Evolutionary conservation across 257 asterid species (phyloP).

Genomic region (Anisodus acutangulus): DNA sequence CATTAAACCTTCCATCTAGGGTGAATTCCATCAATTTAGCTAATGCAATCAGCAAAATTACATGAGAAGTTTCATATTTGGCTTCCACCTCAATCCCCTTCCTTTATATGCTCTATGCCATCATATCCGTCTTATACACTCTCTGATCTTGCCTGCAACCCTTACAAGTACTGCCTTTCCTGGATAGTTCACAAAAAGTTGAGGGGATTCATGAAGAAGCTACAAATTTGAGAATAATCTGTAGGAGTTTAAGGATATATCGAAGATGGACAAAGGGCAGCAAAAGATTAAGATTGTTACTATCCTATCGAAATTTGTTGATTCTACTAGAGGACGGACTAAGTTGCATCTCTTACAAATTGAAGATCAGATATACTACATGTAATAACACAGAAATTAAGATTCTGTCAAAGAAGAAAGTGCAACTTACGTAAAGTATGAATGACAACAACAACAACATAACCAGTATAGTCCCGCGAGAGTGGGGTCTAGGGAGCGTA

Average conservation of each 20-base stretch:
- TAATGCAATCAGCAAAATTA: background rate
- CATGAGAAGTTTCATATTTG: background rate
- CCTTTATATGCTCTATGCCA: background rate
- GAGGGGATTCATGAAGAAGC: background rate
- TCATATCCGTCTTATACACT: background rate
- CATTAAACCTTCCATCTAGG: background rate
- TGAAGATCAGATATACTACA: background rate
- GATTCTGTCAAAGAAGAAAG: background rate
- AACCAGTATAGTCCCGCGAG: too few relatives aligned
- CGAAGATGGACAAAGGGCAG: background rate
- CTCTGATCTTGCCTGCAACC: background rate
- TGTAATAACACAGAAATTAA: background rate
- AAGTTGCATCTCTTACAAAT: background rate
- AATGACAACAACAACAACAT: background rate
- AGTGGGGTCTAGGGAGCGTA: too few relatives aligned
- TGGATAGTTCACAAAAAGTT: background rate
- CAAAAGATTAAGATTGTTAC: constrained; percentile 11
- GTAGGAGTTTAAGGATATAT: background rate
- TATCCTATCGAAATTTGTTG: background rate
- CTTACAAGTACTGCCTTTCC: background rate
- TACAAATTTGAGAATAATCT: background rate
- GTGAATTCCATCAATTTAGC: background rate
- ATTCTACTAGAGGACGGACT: background rate
- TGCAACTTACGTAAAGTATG: background rate
- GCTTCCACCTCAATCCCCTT: constrained; percentile 2